These are phyloP conservation scores for Kregervanrija pseudodelftensis DNA, from an alignment of 805 yeast species.

Conservation along the genomic window DNA sequence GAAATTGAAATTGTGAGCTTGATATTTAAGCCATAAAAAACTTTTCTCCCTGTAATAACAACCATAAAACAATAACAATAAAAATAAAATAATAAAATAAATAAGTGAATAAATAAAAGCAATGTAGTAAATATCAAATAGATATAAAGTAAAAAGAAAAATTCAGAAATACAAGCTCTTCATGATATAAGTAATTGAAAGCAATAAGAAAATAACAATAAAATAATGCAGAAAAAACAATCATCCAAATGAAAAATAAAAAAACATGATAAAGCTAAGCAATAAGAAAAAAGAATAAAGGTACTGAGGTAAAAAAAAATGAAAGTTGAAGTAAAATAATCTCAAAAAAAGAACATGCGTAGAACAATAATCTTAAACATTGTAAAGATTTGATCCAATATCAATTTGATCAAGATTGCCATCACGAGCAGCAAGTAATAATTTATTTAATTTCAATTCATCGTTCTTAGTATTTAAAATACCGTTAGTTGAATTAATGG, in stretches of 20 bases:
- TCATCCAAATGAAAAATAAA: background rate
- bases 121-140: too few relatives aligned
- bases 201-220: background rate
- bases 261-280: background rate
- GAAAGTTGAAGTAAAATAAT: background rate
- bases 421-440: constrained; percentile 48
- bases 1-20: too few relatives aligned
- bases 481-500: constrained; percentile 13
- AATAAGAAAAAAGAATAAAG: background rate
- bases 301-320: background rate
- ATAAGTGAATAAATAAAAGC: too few relatives aligned
- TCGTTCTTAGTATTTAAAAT: constrained; percentile 15
- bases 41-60: too few relatives aligned
- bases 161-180: too few relatives aligned
- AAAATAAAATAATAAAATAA: too few relatives aligned
- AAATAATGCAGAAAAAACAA: background rate
- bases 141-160: too few relatives aligned
- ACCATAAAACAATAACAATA: too few relatives aligned
- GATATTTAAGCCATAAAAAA: too few relatives aligned
- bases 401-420: constrained; percentile 49
- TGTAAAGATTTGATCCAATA: constrained; percentile 32
- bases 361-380: background rate
- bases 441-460: constrained; percentile 39
- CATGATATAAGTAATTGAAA: too few relatives aligned
- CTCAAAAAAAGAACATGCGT: background rate